Percentiles rank a stretch among this genome's conserved stretches.
Evolutionary conservation across 2,329 filamentous ascomycete genomes (phyloP).

Genomic region (Aaosphaeria arxii): DNA sequence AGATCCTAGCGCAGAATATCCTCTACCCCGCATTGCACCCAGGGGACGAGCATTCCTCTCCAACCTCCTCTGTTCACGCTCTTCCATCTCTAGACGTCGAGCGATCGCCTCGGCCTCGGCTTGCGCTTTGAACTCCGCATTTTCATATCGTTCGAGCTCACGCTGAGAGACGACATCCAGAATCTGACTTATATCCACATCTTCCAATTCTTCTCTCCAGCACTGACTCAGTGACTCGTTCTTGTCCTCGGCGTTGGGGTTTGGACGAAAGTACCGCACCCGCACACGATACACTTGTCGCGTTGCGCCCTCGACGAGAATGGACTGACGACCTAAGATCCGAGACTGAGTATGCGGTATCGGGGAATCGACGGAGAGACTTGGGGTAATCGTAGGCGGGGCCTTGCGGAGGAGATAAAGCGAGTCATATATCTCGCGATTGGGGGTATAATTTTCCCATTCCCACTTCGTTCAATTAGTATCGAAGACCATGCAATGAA

Average conservation of each 20-base stretch:
- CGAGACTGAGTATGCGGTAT: conserved; percentile 23
- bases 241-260: neutral
- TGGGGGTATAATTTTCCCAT: conserved; percentile 27
- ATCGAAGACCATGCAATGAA: neutral
- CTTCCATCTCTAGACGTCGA: conserved; percentile 17
- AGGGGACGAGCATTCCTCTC: conserved; percentile 20
- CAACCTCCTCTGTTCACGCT: conserved; percentile 13
- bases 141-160: conserved; percentile 33
- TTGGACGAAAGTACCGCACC: neutral
- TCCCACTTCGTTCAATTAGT: conserved; percentile 17
- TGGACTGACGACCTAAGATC: conserved; percentile 23
- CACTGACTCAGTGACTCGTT: neutral
- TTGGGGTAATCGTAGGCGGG: conserved; percentile 22
- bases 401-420: conserved; percentile 27
- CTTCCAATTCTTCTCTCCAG: conserved; percentile 10
- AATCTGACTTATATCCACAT: conserved; percentile 26
- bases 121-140: conserved; percentile 26
- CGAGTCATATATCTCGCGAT: conserved; percentile 24
- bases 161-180: conserved; percentile 24
- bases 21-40: conserved; percentile 7
- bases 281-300: neutral
- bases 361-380: conserved; percentile 20
- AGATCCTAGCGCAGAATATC: conserved; percentile 7
- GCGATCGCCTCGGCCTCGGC: conserved; percentile 22
- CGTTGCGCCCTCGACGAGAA: neutral